These are phyloP conservation scores for Lyophyllum decastes DNA, from an alignment of 768 basidiomycete genomes.

Conservation along the genomic window DNA sequence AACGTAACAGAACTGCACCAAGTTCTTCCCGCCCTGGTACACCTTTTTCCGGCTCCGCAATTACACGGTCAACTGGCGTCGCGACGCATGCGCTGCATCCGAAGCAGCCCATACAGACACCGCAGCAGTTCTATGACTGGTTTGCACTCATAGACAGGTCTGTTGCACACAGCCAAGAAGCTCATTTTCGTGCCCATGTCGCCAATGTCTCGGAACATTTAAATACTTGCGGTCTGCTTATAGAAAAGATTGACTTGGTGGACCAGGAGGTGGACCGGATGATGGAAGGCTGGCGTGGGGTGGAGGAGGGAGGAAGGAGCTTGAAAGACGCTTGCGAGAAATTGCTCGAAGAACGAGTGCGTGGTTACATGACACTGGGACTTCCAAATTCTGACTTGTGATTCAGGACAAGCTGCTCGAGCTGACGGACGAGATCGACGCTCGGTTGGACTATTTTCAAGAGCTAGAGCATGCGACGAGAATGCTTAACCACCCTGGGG, in stretches of 20 bases:
- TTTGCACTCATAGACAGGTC: conserved; percentile 87
- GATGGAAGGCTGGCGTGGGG: conserved; percentile 81
- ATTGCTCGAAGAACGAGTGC: conserved; percentile 84
- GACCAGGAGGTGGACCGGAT: conserved; percentile 77
- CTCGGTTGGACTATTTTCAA: conserved; percentile 88
- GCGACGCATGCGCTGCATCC: conserved; percentile 65
- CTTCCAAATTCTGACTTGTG: not conserved
- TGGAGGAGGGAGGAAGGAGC: conserved; percentile 91
- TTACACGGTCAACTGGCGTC: conserved; percentile 7
- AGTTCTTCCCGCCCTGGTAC: conserved; percentile 44
- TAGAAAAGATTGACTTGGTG: conserved; percentile 72
- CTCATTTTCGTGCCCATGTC: conserved; percentile 87
- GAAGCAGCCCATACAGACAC: conserved; percentile 77
- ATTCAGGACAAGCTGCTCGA: conserved; percentile 73
- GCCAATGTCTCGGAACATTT: conserved; percentile 76
- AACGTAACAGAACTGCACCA: conserved; percentile 31
- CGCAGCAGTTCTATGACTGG: conserved; percentile 98
- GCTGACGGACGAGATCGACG: conserved; percentile 80
- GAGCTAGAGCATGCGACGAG: conserved; percentile 92
- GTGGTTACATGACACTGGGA: conserved; percentile 25
- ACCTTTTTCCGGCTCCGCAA: conserved; percentile 25
- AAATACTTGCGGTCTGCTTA: conserved; percentile 71
- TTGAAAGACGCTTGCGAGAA: conserved; percentile 91
- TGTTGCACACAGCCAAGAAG: conserved; percentile 91
- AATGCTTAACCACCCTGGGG: conserved; percentile 93